phyloP scores from a whole-genome alignment of 345 rosid genomes.

The Isatis tinctoria region DNA sequence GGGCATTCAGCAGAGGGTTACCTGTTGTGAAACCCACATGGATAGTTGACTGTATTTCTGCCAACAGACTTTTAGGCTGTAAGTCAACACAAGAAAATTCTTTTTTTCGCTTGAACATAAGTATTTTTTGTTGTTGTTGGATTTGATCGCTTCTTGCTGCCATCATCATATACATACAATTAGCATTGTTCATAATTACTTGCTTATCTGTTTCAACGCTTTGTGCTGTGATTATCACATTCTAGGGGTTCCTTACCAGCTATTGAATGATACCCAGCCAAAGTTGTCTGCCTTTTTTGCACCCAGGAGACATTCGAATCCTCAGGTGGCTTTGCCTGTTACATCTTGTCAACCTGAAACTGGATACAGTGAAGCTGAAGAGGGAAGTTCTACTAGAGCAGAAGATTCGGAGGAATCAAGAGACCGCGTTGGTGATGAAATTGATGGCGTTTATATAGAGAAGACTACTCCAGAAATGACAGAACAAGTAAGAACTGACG shows the following conservation, averaged over 20 bases:
- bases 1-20: slow-evolving; percentile 87
- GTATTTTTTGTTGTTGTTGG: too few relatives aligned
- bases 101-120: neutral
- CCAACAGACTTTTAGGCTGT: slow-evolving; percentile 78
- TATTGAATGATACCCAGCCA: slow-evolving; percentile 75
- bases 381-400: slow-evolving; percentile 27
- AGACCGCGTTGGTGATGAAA: slow-evolving; percentile 26
- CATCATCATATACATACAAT: neutral
- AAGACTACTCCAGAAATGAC: slow-evolving; percentile 20
- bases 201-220: neutral
- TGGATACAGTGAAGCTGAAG: slow-evolving; percentile 41
- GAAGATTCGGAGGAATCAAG: slow-evolving; percentile 29
- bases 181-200: neutral
- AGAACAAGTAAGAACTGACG: slow-evolving; percentile 31
- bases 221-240: neutral
- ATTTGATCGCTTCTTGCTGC: neutral
- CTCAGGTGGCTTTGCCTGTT: slow-evolving; percentile 28
- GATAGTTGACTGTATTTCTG: slow-evolving; percentile 73
- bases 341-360: slow-evolving; percentile 32
- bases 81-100: slow-evolving; percentile 35
- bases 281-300: slow-evolving; percentile 77
- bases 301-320: slow-evolving; percentile 28
- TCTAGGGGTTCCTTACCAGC: slow-evolving; percentile 89
- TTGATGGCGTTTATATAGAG: slow-evolving; percentile 26
- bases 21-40: slow-evolving; percentile 94